These are phyloP conservation scores for Tetrapisispora taiwanensis DNA, from an alignment of 805 yeast species.

Conservation along the genomic window DNA sequence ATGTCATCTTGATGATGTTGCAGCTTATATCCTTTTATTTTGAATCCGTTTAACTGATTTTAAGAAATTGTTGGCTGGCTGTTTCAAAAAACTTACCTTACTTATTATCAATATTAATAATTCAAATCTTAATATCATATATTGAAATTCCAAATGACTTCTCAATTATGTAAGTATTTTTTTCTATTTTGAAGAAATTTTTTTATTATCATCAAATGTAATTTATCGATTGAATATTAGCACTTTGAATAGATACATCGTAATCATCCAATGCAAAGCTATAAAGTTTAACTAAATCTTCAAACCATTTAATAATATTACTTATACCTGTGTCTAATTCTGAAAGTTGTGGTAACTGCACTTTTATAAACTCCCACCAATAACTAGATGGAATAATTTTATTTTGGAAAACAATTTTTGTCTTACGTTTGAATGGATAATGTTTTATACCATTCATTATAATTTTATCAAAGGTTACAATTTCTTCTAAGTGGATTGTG, in stretches of 20 bases:
- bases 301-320: constrained; percentile 23
- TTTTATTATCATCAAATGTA: not conserved
- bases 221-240: not conserved
- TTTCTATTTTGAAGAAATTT: too few species aligned
- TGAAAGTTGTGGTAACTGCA: constrained; percentile 19
- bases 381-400: constrained; percentile 25
- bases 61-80: too few species aligned
- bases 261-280: constrained; percentile 1
- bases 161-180: too few species aligned
- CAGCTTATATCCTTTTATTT: too few species aligned
- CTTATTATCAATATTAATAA: too few species aligned
- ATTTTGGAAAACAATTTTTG: constrained; percentile 20
- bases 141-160: too few species aligned
- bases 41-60: too few species aligned
- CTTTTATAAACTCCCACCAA: constrained; percentile 27
- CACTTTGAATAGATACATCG: not conserved
- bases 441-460: constrained; percentile 21
- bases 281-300: constrained; percentile 14
- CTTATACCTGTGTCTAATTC: constrained; percentile 14
- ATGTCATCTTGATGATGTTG: too few species aligned
- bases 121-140: too few species aligned
- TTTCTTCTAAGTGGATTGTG: constrained; percentile 20
- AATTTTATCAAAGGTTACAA: constrained; percentile 20
- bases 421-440: constrained; percentile 18
- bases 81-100: too few species aligned